Evolutionary conservation across 164 flowering plant species (phyloP), one percentile per base, ranked within the genome.

Genomic region (Magnolia sinica): DNA sequence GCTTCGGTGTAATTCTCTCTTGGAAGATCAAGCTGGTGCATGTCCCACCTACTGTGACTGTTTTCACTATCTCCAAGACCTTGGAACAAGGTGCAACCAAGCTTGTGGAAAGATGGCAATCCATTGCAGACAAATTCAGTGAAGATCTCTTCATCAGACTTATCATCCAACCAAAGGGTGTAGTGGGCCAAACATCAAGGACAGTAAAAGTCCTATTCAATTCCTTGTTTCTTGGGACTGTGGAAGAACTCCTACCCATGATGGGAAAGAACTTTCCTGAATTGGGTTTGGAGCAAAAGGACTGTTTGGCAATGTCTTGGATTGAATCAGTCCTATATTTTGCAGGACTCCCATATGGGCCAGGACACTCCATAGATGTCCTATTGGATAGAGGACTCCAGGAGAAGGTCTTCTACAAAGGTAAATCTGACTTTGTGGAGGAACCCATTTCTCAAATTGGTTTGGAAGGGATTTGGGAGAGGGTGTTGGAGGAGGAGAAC

Each of bases 251-350:
- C 5, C 31, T 85, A 1, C 61, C 72, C 2, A 2, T 83, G 73
- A 82, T 84, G 83, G 13, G 81, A 11, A 50, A 64, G 16, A 76
- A 49, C 5, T 85, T 87, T 37, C 90, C 90, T 5, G 86, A 86
- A 23, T 37, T 86, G 58, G 83, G 85, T 2, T 64, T 86, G 64
- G 8, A 3, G 50, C 23, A 49, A 9, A 24, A 76, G 24, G 74
- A 87, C 55, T 86, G 88, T 74, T 20, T 0, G 1, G 85, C 85
- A 66, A 85, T 82, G 85, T 78, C 75, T 55, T 87, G 89, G 89
- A 73, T 84, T 7, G 65, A 83, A 14, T 84, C 89, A 0, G 67
- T 68, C 27, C 74, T 84, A 1, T 84, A 71, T 50, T 73, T 79
- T 14, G 82, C 74, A 11, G 82, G 82, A 14, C 75, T 55, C 70